Evolutionary conservation across 2,329 filamentous ascomycete species (phyloP).

Genomic region (Paraphaeosphaeria minitans): DNA sequence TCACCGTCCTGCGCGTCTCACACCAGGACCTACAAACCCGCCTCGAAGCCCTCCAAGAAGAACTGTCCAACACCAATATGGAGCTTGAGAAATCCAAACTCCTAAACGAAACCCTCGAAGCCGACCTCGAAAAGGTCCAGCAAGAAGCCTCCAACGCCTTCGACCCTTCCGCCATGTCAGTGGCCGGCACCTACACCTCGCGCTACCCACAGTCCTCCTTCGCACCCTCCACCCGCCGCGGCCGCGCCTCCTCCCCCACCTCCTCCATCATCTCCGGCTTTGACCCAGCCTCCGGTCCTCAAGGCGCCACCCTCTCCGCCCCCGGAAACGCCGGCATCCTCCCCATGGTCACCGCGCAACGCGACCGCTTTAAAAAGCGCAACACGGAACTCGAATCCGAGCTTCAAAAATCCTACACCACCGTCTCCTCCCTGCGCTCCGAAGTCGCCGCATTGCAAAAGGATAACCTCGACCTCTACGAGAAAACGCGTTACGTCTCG

Average conservation of each 20-base stretch:
- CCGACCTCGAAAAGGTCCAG: conserved; percentile 86
- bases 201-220: conserved; percentile 71
- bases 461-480: conserved; percentile 94
- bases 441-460: conserved; percentile 92
- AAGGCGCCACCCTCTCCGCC: conserved; percentile 57
- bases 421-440: conserved; percentile 82
- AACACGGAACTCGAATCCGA: conserved; percentile 90
- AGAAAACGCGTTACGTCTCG: conserved; percentile 96
- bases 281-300: conserved; percentile 53
- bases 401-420: conserved; percentile 80
- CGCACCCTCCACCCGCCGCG: conserved; percentile 56
- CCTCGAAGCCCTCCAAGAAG: conserved; percentile 79
- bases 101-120: conserved; percentile 87
- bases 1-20: conserved; percentile 89
- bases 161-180: conserved; percentile 83
- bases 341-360: conserved; percentile 97
- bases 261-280: conserved; percentile 99
- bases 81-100: conserved; percentile 85
- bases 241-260: conserved; percentile 78
- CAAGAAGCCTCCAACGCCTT: conserved; percentile 82
- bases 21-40: conserved; percentile 88
- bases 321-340: conserved; percentile 83
- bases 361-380: conserved; percentile 97
- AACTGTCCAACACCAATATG: conserved; percentile 79
- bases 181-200: conserved; percentile 88